Evolutionary conservation across 345 rosid genomes (phyloP).

Genomic region (Cardamine chenopodiifolia): DNA sequence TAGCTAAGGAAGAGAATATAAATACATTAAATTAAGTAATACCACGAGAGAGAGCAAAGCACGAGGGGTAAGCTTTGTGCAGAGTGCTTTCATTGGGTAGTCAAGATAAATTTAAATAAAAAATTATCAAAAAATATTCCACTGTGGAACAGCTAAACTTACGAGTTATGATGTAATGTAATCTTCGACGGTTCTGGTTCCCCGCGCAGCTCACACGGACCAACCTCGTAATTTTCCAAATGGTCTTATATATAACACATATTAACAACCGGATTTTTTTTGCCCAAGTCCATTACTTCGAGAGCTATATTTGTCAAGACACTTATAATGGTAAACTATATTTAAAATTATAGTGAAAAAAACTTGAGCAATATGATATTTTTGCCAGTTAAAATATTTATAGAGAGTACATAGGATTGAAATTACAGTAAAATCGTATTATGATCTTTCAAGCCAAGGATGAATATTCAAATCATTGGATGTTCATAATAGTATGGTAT

Average conservation of each 20-base stretch:
- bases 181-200: conserved; percentile 44
- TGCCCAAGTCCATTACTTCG: neutral
- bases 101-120: neutral
- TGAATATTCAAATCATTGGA: neutral
- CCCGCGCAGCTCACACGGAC: conserved; percentile 46
- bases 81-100: conserved; percentile 37
- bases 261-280: neutral
- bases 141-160: conserved; percentile 23
- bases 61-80: conserved; percentile 40
- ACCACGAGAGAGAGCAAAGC: conserved; percentile 29
- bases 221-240: conserved; percentile 42
- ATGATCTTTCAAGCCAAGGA: neutral
- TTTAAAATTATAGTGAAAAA: neutral
- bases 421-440: too few species aligned
- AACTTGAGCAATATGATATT: neutral
- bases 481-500: neutral
- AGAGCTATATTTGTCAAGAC: neutral
- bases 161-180: conserved; percentile 34
- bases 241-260: neutral
- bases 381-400: too few species aligned
- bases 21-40: neutral
- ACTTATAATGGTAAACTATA: neutral
- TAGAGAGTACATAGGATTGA: too few species aligned
- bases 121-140: neutral
- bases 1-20: neutral